Percentiles rank a stretch among this genome's conserved stretches.
phyloP scores from a whole-genome alignment of 2,329 filamentous ascomycete species.

The Diaporthe velutina region DNA sequence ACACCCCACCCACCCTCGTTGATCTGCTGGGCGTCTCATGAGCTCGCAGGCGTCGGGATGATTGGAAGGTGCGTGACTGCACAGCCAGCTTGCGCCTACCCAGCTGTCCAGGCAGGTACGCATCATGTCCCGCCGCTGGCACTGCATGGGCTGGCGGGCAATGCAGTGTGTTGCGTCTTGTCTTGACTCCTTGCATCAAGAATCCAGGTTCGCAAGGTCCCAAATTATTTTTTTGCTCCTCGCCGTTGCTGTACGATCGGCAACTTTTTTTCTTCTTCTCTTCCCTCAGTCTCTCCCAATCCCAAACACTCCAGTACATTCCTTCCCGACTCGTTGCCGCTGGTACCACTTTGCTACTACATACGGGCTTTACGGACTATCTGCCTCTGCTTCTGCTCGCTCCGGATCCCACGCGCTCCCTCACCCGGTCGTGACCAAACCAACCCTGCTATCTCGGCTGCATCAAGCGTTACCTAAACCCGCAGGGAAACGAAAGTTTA shows the following conservation, averaged over 20 bases:
- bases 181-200: conserved; percentile 20
- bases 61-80: conserved; percentile 30
- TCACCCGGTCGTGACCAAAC: conserved; percentile 34
- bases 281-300: conserved; percentile 9
- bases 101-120: conserved; percentile 11
- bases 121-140: conserved; percentile 9
- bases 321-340: conserved; percentile 33
- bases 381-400: conserved; percentile 39
- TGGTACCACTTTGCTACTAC: conserved; percentile 36
- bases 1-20: conserved; percentile 31
- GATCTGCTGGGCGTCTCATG: conserved; percentile 32
- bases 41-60: conserved; percentile 27
- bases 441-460: conserved; percentile 28
- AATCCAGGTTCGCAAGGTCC: conserved; percentile 30
- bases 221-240: conserved; percentile 32
- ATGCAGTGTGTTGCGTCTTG: background rate
- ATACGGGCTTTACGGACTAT: conserved; percentile 20
- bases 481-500: conserved; percentile 30
- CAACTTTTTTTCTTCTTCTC: conserved; percentile 37
- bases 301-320: conserved; percentile 15
- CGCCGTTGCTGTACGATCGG: conserved; percentile 35
- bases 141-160: background rate
- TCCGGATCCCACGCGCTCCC: conserved; percentile 36
- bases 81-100: conserved; percentile 28
- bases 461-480: conserved; percentile 26